Conservation (phyloP, 179 eudicot genomes). For the Carnegiea gigantea region DNA sequence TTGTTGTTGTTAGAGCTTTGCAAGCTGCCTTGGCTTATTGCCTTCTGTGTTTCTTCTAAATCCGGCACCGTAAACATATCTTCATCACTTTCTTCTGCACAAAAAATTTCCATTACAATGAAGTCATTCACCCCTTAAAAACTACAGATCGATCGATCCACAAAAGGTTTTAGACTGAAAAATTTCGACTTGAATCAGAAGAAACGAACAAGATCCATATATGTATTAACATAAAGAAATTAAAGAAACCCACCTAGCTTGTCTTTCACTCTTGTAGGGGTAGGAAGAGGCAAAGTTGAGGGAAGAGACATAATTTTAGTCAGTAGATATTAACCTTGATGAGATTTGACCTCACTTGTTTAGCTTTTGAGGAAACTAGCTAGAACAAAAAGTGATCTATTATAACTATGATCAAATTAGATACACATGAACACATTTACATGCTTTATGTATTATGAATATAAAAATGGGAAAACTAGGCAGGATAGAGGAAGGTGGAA, state of each 20-base stretch:
- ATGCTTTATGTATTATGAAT: neutral
- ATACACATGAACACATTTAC: neutral
- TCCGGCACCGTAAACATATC: slow-evolving; percentile 54
- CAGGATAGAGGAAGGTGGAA: neutral
- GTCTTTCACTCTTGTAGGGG: neutral
- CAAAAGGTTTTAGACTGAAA: too few species aligned
- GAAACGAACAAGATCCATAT: neutral
- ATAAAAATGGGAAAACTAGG: too few species aligned
- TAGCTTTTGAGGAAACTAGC: neutral
- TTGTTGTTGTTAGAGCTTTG: slow-evolving; percentile 25
- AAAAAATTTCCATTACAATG: neutral
- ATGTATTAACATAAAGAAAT: neutral
- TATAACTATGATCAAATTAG: neutral
- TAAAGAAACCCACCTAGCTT: slow-evolving; percentile 15
- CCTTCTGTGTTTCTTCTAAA: slow-evolving; percentile 29
- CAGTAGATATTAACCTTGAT: too few species aligned
- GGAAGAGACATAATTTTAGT: slow-evolving; percentile 22
- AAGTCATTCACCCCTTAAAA: too few species aligned
- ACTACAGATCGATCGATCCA: too few species aligned
- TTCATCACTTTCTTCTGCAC: slow-evolving; percentile 50
- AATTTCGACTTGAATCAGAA: too few species aligned
- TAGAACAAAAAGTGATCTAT: neutral
- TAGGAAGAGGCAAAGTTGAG: slow-evolving; percentile 20
- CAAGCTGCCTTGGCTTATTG: slow-evolving; percentile 18
- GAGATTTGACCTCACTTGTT: neutral